phyloP scores from a whole-genome alignment of 306 rosid species.

The Calophaca sinica region DNA sequence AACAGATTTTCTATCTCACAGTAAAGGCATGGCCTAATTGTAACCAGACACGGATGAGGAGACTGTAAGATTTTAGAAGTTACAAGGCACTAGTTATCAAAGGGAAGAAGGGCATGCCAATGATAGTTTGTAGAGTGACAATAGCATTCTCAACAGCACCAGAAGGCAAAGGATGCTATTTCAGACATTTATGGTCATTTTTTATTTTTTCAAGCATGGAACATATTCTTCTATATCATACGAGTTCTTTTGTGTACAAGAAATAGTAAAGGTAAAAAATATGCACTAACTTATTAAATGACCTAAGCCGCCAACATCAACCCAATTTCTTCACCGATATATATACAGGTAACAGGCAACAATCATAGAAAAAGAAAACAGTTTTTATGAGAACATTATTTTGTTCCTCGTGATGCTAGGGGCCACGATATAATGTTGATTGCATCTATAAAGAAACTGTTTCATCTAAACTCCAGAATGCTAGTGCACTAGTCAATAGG shows the following conservation, averaged over 20 bases:
- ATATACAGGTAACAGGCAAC: background rate
- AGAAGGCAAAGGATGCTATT: slow-evolving; percentile 29
- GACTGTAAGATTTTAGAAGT: background rate
- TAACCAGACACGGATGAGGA: slow-evolving; percentile 5
- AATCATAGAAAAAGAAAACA: background rate
- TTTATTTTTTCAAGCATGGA: slow-evolving; percentile 21
- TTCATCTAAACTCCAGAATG: slow-evolving; percentile 24
- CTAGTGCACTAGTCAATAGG: background rate
- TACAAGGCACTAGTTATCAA: slow-evolving; percentile 4
- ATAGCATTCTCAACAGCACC: background rate
- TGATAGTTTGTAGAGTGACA: slow-evolving; percentile 21
- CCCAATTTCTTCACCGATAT: background rate
- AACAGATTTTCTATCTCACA: slow-evolving; percentile 5
- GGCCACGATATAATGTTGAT: background rate
- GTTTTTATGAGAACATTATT: background rate
- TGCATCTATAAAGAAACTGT: slow-evolving; percentile 9
- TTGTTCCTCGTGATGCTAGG: background rate
- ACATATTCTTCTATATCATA: slow-evolving; percentile 4
- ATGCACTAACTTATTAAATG: slow-evolving; percentile 15
- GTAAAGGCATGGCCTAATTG: slow-evolving; percentile 19
- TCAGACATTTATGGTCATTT: slow-evolving; percentile 3
- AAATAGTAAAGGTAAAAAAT: background rate
- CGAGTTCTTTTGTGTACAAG: background rate
- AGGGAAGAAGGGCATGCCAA: too few relatives aligned
- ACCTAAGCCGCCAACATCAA: background rate